Evolutionary conservation across 2,329 filamentous ascomycete species (phyloP).

Genomic region (Aureobasidium uvarum): DNA sequence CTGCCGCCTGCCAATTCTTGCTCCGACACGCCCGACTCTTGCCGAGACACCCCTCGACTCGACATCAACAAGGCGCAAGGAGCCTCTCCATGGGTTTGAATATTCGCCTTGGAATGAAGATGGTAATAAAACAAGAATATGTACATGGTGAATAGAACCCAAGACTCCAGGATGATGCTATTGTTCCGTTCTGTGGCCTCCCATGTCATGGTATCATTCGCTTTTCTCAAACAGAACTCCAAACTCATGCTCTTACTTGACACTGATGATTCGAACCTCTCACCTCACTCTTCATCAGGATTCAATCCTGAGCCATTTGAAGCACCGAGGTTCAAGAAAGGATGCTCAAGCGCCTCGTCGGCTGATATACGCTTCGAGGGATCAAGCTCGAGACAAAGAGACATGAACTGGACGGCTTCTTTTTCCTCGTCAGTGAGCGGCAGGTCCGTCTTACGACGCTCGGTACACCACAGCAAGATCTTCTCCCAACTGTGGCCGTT

Average conservation of each 20-base stretch:
- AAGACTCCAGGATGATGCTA: constrained; percentile 12
- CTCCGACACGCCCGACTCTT: constrained; percentile 1
- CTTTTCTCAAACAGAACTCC: not conserved
- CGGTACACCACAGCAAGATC: constrained; percentile 93
- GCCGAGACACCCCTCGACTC: not conserved
- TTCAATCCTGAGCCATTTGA: not conserved
- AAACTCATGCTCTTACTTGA: not conserved
- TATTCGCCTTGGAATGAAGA: not conserved
- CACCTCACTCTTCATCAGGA: not conserved
- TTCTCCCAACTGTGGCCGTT: constrained; percentile 86
- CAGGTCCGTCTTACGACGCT: constrained; percentile 57
- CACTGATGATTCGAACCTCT: not conserved
- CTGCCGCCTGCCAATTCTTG: not conserved
- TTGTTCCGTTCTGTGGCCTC: constrained; percentile 3
- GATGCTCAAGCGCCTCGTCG: constrained; percentile 68
- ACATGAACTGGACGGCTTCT: constrained; percentile 69
- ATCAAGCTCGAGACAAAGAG: constrained; percentile 72
- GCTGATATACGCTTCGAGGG: constrained; percentile 72
- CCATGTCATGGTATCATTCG: constrained; percentile 11
- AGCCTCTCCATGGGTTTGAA: not conserved
- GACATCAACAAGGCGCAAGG: not conserved
- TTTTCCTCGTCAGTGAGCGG: constrained; percentile 65
- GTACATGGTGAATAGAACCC: not conserved
- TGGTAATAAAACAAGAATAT: not conserved
- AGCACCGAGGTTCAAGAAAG: constrained; percentile 51